Conservation (phyloP, 2,329 filamentous ascomycete species). For the Colletotrichum aenigma region DNA sequence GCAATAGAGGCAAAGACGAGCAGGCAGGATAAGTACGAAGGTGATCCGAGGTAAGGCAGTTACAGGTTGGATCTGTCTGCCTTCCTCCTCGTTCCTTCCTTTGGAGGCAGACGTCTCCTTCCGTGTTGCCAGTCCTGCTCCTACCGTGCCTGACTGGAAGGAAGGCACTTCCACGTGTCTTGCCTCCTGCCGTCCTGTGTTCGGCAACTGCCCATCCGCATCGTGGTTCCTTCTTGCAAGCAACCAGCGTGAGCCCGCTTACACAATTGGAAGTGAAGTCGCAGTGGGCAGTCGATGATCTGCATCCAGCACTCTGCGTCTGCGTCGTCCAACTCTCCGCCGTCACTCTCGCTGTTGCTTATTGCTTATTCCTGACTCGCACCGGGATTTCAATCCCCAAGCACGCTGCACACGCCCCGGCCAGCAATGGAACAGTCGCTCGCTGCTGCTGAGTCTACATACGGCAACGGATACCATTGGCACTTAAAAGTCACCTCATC, state of each 20-base stretch:
- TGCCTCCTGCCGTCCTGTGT: not conserved
- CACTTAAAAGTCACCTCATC: slow-evolving; percentile 11
- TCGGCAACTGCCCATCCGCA: not conserved
- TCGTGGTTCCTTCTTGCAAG: not conserved
- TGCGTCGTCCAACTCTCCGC: not conserved
- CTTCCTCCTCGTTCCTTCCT: not conserved
- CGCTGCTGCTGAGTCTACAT: not conserved
- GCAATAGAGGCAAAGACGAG: not conserved
- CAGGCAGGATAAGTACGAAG: not conserved
- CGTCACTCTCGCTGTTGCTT: not conserved
- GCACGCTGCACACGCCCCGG: not conserved
- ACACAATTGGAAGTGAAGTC: not conserved
- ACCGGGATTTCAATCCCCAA: not conserved
- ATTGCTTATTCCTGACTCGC: slow-evolving; percentile 5
- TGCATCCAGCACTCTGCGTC: not conserved
- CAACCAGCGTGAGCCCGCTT: not conserved
- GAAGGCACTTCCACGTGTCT: not conserved
- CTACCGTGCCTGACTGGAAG: not conserved
- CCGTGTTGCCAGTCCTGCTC: not conserved
- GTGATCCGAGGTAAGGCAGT: not conserved
- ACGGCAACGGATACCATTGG: not conserved
- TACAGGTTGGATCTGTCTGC: not conserved
- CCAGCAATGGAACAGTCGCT: not conserved
- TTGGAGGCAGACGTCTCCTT: not conserved
- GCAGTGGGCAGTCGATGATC: not conserved